Evolutionary conservation across 306 rosid genomes (phyloP).

Genomic region (Hippophae rhamnoides): DNA sequence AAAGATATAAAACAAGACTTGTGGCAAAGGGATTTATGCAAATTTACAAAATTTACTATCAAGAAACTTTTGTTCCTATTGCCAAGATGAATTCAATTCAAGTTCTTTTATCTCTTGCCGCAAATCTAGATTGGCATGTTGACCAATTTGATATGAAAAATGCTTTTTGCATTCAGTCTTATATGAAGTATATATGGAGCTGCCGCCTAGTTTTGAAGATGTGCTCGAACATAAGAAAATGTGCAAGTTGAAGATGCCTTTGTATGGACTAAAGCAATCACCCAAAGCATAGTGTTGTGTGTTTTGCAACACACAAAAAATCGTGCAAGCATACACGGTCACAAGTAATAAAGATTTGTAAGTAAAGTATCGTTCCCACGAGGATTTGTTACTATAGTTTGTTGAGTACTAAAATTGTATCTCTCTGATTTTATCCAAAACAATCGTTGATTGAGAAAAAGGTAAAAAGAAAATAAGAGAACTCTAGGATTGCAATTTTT

Average conservation of each 20-base stretch:
- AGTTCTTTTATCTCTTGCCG: neutral
- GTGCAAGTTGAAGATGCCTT: neutral
- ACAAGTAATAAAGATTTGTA: too few relatives aligned
- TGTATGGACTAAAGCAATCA: neutral
- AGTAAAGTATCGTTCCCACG: too few relatives aligned
- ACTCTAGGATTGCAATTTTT: too few relatives aligned
- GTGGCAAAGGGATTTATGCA: neutral
- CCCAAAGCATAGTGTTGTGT: neutral
- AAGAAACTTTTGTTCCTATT: neutral
- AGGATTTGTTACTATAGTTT: too few relatives aligned
- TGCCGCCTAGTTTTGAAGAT: neutral
- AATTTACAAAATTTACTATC: neutral
- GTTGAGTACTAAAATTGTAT: too few relatives aligned
- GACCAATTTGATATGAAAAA: neutral
- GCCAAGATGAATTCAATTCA: neutral
- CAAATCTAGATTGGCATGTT: neutral
- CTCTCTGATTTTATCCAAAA: too few relatives aligned
- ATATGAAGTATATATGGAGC: neutral
- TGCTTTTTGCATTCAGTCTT: too few relatives aligned
- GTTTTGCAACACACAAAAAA: too few relatives aligned
- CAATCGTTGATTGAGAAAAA: too few relatives aligned
- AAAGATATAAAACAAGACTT: too few relatives aligned
- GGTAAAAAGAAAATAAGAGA: too few relatives aligned
- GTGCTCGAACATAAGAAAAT: neutral
- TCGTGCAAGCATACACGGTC: too few relatives aligned